Evolutionary conservation across 2,329 filamentous ascomycete genomes (phyloP).

Genomic region (Aphanocladium album): DNA sequence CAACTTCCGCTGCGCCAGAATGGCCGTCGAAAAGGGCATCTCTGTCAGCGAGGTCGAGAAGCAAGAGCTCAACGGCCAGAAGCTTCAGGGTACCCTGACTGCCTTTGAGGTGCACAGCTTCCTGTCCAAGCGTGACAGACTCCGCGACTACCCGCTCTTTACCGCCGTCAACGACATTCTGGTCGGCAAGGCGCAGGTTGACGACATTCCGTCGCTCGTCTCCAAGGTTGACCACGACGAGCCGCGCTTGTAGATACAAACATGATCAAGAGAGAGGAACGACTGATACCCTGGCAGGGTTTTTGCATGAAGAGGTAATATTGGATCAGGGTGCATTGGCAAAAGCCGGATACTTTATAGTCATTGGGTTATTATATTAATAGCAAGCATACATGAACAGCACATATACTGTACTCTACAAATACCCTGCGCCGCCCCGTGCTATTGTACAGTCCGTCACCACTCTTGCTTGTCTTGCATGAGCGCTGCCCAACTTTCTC

Average conservation of each 20-base stretch:
- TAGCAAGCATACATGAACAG: slow-evolving; percentile 7
- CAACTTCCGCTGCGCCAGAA: slow-evolving; percentile 91
- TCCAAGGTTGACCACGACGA: slow-evolving; percentile 23
- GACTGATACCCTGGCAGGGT: background rate
- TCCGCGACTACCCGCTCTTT: slow-evolving; percentile 85
- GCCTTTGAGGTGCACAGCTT: slow-evolving; percentile 89
- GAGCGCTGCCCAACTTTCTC: too few relatives aligned
- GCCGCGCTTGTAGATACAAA: slow-evolving; percentile 1
- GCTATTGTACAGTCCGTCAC: too few relatives aligned
- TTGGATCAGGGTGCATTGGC: background rate
- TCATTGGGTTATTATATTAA: background rate
- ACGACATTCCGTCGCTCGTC: slow-evolving; percentile 73
- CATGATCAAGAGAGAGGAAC: too few relatives aligned
- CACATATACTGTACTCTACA: background rate
- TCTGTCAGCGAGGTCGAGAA: slow-evolving; percentile 83
- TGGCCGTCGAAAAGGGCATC: slow-evolving; percentile 73
- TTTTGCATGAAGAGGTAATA: background rate
- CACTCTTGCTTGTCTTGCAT: too few relatives aligned
- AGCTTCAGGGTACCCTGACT: slow-evolving; percentile 89
- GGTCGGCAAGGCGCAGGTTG: slow-evolving; percentile 67
- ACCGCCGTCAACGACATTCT: slow-evolving; percentile 81
- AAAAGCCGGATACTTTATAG: background rate
- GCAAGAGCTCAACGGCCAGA: slow-evolving; percentile 90
- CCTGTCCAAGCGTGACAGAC: slow-evolving; percentile 69
- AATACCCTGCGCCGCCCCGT: too few relatives aligned